Percentiles rank a stretch among this genome's conserved stretches.
Conservation (phyloP, 176 grass and related monocot species). For the Aegilops sharonensis region DNA sequence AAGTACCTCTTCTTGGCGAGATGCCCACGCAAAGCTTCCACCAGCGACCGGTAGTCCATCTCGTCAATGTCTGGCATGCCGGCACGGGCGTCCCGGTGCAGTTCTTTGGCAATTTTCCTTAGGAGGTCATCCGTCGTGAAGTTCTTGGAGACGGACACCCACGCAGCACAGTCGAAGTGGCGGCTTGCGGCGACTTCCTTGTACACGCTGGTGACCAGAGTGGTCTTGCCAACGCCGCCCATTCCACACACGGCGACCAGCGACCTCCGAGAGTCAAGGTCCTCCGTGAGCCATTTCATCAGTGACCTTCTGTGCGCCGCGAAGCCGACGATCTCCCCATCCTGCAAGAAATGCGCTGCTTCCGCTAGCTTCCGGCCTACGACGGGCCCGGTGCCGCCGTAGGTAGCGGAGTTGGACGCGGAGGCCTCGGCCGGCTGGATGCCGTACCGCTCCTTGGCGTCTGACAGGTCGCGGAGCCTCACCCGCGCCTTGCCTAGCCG, state of each 20-base stretch:
- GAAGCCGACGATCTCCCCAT: conserved; percentile 2
- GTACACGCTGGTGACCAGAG: conserved; percentile 29
- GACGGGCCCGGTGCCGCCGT: not conserved
- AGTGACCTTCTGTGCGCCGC: conserved; percentile 17
- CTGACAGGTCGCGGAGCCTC: conserved; percentile 31
- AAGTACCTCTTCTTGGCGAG: conserved; percentile 30
- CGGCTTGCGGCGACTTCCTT: not conserved
- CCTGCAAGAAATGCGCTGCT: conserved; percentile 15
- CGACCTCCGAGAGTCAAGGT: not conserved
- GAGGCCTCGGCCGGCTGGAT: not conserved
- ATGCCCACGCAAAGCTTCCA: conserved; percentile 6
- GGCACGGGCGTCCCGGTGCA: not conserved
- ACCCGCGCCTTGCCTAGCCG: conserved; percentile 18
- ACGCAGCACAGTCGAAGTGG: conserved; percentile 37
- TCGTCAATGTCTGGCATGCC: not conserved
- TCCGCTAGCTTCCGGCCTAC: conserved; percentile 12
- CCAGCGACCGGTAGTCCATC: conserved; percentile 21
- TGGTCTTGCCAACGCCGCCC: conserved; percentile 50
- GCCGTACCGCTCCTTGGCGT: conserved; percentile 10
- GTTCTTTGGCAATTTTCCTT: conserved; percentile 17
- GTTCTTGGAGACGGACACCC: conserved; percentile 41
- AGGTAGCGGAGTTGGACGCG: not conserved
- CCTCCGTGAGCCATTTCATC: conserved; percentile 26
- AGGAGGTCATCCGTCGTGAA: conserved; percentile 27
- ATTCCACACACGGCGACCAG: conserved; percentile 28